These are phyloP conservation scores for Aspergillus nanangensis DNA, from an alignment of 495 filamentous ascomycete species.

Conservation along the genomic window DNA sequence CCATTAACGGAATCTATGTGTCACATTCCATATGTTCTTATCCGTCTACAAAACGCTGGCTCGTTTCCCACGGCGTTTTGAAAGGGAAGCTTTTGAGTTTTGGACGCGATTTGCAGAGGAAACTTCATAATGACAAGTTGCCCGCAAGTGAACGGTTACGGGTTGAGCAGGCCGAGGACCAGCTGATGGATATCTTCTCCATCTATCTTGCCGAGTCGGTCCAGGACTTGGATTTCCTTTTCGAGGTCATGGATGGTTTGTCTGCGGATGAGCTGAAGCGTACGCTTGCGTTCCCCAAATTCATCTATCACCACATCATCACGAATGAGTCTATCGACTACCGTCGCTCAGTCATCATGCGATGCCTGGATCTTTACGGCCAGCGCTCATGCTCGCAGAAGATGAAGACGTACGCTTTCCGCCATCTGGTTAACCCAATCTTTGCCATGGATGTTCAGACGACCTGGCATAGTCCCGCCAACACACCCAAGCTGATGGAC, in stretches of 20 bases:
- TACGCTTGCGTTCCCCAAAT: constrained; percentile 67
- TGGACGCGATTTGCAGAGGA: constrained; percentile 70
- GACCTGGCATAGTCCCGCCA: constrained; percentile 46
- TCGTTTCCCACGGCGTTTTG: constrained; percentile 70
- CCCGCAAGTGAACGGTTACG: constrained; percentile 72
- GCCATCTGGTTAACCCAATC: constrained; percentile 90
- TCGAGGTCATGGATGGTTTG: constrained; percentile 77
- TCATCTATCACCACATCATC: constrained; percentile 84
- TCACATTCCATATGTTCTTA: constrained; percentile 65
- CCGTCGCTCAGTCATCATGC: constrained; percentile 76
- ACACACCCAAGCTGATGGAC: constrained; percentile 75
- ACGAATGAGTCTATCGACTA: constrained; percentile 82
- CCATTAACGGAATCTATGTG: constrained; percentile 84
- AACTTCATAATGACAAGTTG: constrained; percentile 63
- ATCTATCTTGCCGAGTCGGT: constrained; percentile 69
- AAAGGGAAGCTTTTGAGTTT: constrained; percentile 61
- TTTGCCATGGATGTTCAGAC: constrained; percentile 91
- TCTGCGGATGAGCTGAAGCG: constrained; percentile 78
- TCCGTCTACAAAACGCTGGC: constrained; percentile 57
- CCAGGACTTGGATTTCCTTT: constrained; percentile 83
- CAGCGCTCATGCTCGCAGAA: constrained; percentile 72
- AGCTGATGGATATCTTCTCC: constrained; percentile 81
- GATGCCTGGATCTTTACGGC: constrained; percentile 85
- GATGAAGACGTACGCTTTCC: constrained; percentile 89
- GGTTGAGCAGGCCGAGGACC: constrained; percentile 82